Conservation (phyloP, 306 rosid species). For the Crotalaria pallida region DNA sequence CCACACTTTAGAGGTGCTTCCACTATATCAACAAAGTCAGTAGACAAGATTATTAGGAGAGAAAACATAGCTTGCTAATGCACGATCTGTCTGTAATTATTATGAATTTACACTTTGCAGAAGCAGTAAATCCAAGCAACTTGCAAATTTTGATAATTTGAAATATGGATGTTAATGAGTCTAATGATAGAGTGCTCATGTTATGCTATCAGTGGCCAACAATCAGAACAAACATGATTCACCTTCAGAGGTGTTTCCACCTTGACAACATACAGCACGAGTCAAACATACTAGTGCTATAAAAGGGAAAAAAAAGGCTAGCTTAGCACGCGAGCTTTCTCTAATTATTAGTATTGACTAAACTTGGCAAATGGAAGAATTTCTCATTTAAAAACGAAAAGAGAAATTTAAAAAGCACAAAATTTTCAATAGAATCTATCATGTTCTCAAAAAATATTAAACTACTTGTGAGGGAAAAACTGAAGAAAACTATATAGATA, state of each 20-base stretch:
- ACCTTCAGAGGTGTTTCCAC: slow-evolving; percentile 3
- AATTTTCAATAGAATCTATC: no score
- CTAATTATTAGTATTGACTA: neutral
- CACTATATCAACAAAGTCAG: neutral
- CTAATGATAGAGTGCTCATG: neutral
- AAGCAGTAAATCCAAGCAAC: neutral
- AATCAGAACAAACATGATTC: slow-evolving; percentile 1
- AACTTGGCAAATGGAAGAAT: neutral
- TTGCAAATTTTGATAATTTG: neutral
- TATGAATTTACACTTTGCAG: neutral
- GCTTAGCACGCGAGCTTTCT: neutral
- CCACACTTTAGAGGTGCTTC: slow-evolving; percentile 11
- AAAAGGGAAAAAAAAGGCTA: neutral
- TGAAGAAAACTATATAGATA: no score
- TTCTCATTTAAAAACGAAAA: no score
- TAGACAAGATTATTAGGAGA: neutral
- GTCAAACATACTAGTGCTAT: neutral
- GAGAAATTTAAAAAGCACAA: no score
- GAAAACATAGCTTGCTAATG: neutral
- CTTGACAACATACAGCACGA: neutral
- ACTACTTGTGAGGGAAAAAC: no score
- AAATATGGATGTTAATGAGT: neutral
- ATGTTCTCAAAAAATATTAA: no score
- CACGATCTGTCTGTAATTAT: neutral
- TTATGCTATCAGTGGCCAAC: neutral